Conservation (phyloP, 2,329 filamentous ascomycete genomes). For the Zymoseptoria ardabiliae region DNA sequence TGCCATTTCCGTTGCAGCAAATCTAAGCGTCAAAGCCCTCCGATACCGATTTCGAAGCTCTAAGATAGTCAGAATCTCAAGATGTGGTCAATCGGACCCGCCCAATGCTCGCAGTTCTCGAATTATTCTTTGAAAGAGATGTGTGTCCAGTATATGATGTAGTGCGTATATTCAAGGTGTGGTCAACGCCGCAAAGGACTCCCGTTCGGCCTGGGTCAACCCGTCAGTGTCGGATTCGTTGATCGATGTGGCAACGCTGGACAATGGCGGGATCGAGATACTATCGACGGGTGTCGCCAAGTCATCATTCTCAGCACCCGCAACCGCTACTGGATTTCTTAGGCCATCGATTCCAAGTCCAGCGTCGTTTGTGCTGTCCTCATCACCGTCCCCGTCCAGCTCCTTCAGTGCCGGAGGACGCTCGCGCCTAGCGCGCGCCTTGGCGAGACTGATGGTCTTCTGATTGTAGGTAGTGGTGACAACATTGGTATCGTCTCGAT, state of each 20-base stretch:
- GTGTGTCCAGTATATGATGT: background rate
- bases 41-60: background rate
- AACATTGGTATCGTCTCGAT: constrained; percentile 66
- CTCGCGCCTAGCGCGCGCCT: constrained; percentile 80
- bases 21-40: background rate
- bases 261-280: constrained; percentile 8
- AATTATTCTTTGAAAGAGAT: background rate
- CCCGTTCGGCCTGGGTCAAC: constrained; percentile 11
- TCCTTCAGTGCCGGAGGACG: constrained; percentile 83
- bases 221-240: constrained; percentile 5
- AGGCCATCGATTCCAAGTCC: constrained; percentile 2
- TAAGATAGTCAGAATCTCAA: background rate
- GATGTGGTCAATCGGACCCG: background rate
- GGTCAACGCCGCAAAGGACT: constrained; percentile 8
- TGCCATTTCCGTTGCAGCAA: background rate
- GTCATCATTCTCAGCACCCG: constrained; percentile 15
- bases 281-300: constrained; percentile 3
- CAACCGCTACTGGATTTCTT: constrained; percentile 11
- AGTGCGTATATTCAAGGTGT: background rate
- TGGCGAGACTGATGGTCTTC: constrained; percentile 87
- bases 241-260: constrained; percentile 2
- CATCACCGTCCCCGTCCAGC: constrained; percentile 22
- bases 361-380: constrained; percentile 16
- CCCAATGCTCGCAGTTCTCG: background rate
- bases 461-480: constrained; percentile 93